Conservation (phyloP, 2,329 filamentous ascomycete species). For the Orbilia javanica region DNA sequence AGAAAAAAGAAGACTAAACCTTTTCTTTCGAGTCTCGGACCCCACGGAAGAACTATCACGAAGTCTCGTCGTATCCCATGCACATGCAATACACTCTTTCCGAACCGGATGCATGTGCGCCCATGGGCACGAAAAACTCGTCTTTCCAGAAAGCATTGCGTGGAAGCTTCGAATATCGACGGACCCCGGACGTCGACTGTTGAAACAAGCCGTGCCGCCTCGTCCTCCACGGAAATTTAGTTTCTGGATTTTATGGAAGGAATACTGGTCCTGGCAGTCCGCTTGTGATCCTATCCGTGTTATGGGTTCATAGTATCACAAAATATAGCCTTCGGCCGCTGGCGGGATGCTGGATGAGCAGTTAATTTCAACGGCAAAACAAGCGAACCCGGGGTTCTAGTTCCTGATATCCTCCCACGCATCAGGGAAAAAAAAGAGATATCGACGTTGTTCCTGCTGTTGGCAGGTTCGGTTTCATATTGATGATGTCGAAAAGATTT, state of each 20-base stretch:
- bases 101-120: constrained; percentile 14
- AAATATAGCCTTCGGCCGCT: constrained; percentile 45
- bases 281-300: constrained; percentile 34
- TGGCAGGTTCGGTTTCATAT: constrained; percentile 4
- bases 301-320: constrained; percentile 30
- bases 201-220: constrained; percentile 52
- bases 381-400: constrained; percentile 41
- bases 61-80: neutral
- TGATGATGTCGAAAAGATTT: neutral
- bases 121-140: neutral
- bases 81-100: constrained; percentile 18
- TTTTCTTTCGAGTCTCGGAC: neutral
- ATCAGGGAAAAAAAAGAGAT: too few relatives aligned
- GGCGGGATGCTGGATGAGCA: constrained; percentile 36
- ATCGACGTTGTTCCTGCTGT: neutral
- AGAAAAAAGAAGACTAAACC: neutral
- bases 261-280: constrained; percentile 14
- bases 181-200: constrained; percentile 32
- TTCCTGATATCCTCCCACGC: constrained; percentile 2
- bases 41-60: constrained; percentile 14
- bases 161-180: constrained; percentile 30
- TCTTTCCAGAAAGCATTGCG: constrained; percentile 29
- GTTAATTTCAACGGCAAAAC: constrained; percentile 54
- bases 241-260: constrained; percentile 40
- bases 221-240: constrained; percentile 50